Base-by-base conservation (phyloP, 257 asterid genomes). In the Verbena officinalis region DNA sequence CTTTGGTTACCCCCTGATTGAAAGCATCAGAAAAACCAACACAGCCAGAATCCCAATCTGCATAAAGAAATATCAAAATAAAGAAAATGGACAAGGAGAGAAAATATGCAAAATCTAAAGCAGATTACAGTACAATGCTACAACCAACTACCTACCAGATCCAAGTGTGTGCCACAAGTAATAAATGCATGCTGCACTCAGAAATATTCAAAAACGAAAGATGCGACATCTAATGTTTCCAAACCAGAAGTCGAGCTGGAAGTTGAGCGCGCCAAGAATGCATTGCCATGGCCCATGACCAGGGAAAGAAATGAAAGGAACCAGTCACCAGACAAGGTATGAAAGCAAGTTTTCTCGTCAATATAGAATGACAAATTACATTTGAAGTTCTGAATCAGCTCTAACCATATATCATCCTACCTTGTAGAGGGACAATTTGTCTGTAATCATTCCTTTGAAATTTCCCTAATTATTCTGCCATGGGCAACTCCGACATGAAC, bases 31-130 rank as follows among this genome's bases (percentile, higher is more conserved):
- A 68, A 65, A 78, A 78, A 48, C 81, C 89, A 75, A 86, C 96
- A 44, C 87, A 91, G 38, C 84, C 95, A 40, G 93, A 80, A 66
- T 83, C 97, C 96, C 94, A 89, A 62, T 89, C 98, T 93, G 81
- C 78, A 72, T 54, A 61, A 49, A 27, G 49, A 20, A 59, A 43
- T 9, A 54, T 22, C 34, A 45, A 59, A 64, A 58, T 34, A 45
- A 27, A 56, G 50, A 60, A 24, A 49, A 5, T 52, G 33, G 27
- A 22, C 59, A 62, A 40, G 15, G 53, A 40, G 57, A 55, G 52
- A 9, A 24, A 23, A 57, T 24, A 59, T 13, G 17, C 24, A 10
- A 30, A 34, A 33, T 62, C 42, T 16, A 38, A 56, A 19, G 44
- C 60, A 16, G 21, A 62, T n/a, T 16, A 19, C 31, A 1, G n/a